Percentiles rank a stretch among this genome's conserved stretches.
Conservation (phyloP, 768 basidiomycete species). For the Lactifluus hygrophoroides region DNA sequence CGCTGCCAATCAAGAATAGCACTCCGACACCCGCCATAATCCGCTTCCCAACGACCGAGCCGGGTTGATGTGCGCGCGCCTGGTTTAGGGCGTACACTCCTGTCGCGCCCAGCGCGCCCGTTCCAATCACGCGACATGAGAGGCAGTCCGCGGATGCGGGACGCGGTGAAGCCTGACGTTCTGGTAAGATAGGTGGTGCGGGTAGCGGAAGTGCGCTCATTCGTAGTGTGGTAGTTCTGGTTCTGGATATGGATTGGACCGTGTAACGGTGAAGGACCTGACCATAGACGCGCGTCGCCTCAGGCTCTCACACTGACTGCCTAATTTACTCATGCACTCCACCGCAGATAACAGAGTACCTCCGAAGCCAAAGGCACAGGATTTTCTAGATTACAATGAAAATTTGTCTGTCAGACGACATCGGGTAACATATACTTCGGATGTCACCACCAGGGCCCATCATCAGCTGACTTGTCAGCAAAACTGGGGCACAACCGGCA, state of each 20-base stretch:
- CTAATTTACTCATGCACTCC: too few relatives aligned
- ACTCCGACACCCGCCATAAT: conserved; percentile 55
- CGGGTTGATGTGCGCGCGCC: conserved; percentile 54
- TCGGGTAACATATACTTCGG: too few relatives aligned
- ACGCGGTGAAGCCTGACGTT: neutral
- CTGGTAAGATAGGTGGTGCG: neutral
- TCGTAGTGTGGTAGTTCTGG: neutral
- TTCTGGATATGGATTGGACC: neutral
- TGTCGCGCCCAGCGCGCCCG: conserved; percentile 50
- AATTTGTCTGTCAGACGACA: too few relatives aligned
- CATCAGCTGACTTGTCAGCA: too few relatives aligned
- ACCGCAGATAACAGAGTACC: too few relatives aligned
- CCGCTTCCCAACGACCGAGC: conserved; percentile 50
- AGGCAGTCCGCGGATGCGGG: conserved; percentile 40
- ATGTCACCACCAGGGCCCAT: too few relatives aligned
- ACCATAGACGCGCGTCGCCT: too few relatives aligned
- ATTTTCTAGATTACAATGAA: too few relatives aligned
- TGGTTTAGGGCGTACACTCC: conserved; percentile 62
- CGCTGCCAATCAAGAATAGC: conserved; percentile 16
- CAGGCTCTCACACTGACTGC: too few relatives aligned
- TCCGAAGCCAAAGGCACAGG: too few relatives aligned
- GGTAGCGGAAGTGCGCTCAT: neutral
- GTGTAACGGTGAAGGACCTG: too few relatives aligned
- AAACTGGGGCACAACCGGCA: too few relatives aligned
- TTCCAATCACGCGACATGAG: conserved; percentile 62